Evolutionary conservation across 2,329 filamentous ascomycete genomes (phyloP), one percentile per base, ranked within the genome.

Genomic region (Cordyceps militaris): DNA sequence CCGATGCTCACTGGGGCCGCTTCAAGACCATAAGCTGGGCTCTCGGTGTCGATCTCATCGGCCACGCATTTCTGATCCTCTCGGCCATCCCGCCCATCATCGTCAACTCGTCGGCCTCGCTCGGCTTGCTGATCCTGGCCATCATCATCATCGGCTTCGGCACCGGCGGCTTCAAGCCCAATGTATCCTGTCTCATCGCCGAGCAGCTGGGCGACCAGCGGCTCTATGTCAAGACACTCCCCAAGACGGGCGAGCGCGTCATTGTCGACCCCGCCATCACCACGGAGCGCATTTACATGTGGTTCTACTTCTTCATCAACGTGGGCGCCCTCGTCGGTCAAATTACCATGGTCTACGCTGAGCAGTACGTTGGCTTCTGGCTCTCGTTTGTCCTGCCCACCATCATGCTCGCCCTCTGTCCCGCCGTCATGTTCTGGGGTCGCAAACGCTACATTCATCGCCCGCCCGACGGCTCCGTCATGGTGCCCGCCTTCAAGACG

Each of bases 351-450:
- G 84, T 84, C 3, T 91, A 89, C 65, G 83, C 83, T 0, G 87
- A 90, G 71, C 83, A 87, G 64, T 87, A 89, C 59, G 79, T 90
- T 42, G 88, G 88, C 9, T 91, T 89, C 73, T 91, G 83, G 81
- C 78, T 89, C 19, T 79, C 86, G 0, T 91, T 77, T 70, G 72
- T 85, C 4, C 76, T 91, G 1, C 88, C 88, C 2, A 89, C 86
- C 0, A 66, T 81, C 61, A 73, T 89, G 67, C 84, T 89, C 67
- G 76, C 78, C 59, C 55, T 83, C 42, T 87, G 83, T 64, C 87
- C 87, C 0, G 34, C 80, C 1, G 79, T 90, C 16, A 76, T 91
- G 65, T 66, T 80, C 50, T 81, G 80, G 69, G 79, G 80, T 52
- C 81, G 82, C 44, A 77, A 77, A 40, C 70, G 71, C 38, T 91